Percentiles rank a stretch among this genome's conserved stretches.
Evolutionary conservation across 805 yeast species (phyloP).

Genomic region (Ogataea pini): DNA sequence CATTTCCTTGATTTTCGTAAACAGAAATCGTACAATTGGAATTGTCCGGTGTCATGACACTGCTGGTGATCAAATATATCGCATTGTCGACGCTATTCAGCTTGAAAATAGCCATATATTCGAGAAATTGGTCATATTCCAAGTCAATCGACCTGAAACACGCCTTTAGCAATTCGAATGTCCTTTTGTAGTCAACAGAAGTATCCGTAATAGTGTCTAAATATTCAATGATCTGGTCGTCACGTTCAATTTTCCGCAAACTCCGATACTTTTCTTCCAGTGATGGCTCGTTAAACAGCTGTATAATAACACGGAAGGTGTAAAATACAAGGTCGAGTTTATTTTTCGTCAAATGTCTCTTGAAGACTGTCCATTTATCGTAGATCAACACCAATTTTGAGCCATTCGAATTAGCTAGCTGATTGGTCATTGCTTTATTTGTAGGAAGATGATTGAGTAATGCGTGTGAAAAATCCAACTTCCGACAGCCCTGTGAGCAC

Average conservation of each 20-base stretch:
- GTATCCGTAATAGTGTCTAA: constrained; percentile 1
- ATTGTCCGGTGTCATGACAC: constrained; percentile 11
- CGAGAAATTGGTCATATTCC: constrained; percentile 21
- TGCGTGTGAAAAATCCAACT: constrained; percentile 29
- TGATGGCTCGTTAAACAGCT: constrained; percentile 23
- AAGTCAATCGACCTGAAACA: constrained; percentile 29
- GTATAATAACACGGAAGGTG: constrained; percentile 23
- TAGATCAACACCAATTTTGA: constrained; percentile 22
- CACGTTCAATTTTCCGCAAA: constrained; percentile 17
- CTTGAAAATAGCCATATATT: constrained; percentile 25
- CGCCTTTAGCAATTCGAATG: constrained; percentile 16
- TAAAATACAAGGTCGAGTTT: constrained; percentile 23
- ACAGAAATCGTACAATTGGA: constrained; percentile 23
- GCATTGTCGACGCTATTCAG: constrained; percentile 31
- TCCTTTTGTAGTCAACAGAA: constrained; percentile 9
- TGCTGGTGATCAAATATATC: constrained; percentile 30
- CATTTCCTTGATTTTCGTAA: constrained; percentile 10
- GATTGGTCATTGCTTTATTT: constrained; percentile 32
- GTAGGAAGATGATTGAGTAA: constrained; percentile 32
- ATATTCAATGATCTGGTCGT: constrained; percentile 17
- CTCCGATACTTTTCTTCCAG: constrained; percentile 21
- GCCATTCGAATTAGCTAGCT: constrained; percentile 13
- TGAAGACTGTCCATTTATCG: constrained; percentile 27
- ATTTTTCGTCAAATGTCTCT: constrained; percentile 12
- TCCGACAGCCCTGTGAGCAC: constrained; percentile 34